Conservation (phyloP, 257 asterid genomes). For the Solanum paucissectum region DNA sequence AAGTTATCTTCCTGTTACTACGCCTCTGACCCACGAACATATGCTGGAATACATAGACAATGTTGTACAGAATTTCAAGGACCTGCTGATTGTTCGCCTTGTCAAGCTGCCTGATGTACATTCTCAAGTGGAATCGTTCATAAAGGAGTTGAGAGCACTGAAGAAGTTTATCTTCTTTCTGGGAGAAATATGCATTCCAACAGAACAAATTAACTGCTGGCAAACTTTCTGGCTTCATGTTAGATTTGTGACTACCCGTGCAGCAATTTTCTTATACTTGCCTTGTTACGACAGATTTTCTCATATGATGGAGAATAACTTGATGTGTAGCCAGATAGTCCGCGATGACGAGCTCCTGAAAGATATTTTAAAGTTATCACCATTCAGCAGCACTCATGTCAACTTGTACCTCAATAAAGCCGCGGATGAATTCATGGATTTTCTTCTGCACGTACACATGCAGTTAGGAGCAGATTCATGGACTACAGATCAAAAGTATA, state of each 20-base stretch:
- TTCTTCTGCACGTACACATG: background rate
- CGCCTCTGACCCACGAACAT: background rate
- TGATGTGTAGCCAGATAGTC: background rate
- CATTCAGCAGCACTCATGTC: background rate
- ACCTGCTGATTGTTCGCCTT: background rate
- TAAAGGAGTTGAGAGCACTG: background rate
- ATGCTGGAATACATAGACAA: background rate
- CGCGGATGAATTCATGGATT: background rate
- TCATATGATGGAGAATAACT: fast-evolving
- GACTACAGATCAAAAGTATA: background rate
- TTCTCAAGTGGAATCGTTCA: background rate
- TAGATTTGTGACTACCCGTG: background rate
- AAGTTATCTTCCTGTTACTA: background rate
- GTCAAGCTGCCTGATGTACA: no score
- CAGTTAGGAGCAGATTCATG: background rate
- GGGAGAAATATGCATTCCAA: background rate
- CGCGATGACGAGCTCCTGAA: background rate
- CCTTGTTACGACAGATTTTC: background rate
- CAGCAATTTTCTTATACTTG: background rate
- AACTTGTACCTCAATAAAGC: background rate
- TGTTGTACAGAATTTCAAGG: background rate
- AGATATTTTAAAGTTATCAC: background rate
- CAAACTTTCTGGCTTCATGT: background rate
- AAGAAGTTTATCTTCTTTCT: background rate
- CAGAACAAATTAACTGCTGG: background rate